These are phyloP conservation scores for Diaporthe nobilis DNA, from an alignment of 2,329 filamentous ascomycete genomes.

Conservation along the genomic window DNA sequence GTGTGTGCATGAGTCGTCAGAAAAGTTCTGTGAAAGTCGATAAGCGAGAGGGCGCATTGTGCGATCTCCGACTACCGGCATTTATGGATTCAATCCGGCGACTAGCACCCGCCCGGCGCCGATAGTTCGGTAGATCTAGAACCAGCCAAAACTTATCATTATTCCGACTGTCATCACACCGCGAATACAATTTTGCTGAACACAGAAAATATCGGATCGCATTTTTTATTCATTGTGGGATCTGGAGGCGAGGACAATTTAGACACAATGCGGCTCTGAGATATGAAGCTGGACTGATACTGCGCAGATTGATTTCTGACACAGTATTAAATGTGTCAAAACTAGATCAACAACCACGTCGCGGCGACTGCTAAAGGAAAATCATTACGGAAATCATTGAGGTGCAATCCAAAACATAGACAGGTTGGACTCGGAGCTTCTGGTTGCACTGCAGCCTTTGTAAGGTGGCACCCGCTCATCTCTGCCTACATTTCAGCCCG, in stretches of 20 bases:
- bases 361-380: not conserved
- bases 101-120: conserved; percentile 18
- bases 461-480: not conserved
- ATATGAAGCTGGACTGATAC: not conserved
- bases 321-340: not conserved
- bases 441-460: not conserved
- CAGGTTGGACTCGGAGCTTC: not conserved
- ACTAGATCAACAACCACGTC: not conserved
- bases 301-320: not conserved
- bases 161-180: not conserved
- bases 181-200: not conserved
- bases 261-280: not conserved
- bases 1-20: conserved; percentile 13
- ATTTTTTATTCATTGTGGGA: not conserved
- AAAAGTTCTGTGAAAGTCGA: not conserved
- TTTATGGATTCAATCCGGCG: conserved; percentile 8
- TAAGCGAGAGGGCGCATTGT: conserved; percentile 10
- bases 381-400: too few relatives aligned
- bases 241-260: too few relatives aligned
- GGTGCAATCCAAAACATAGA: not conserved
- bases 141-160: not conserved
- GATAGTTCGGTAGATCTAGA: not conserved
- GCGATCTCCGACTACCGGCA: conserved; percentile 24
- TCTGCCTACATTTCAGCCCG: not conserved
- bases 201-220: not conserved